Base-by-base conservation (phyloP, 345 rosid genomes). In the Pelargonium nanum region DNA sequence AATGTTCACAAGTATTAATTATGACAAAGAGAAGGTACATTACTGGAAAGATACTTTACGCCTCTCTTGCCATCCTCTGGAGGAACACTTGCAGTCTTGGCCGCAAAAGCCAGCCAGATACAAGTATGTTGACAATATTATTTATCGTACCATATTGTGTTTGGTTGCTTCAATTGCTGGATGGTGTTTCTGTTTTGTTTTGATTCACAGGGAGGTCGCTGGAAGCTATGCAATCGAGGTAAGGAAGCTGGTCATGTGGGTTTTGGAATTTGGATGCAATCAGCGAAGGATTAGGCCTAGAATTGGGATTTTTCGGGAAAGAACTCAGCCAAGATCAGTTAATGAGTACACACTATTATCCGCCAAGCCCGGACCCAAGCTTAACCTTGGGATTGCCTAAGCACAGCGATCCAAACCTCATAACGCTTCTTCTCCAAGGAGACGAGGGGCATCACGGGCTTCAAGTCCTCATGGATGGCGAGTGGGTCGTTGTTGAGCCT, bases 331-430 rank as follows among this genome's bases (percentile, higher is more conserved):
- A 55, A 66, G 57, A 8, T 4, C 61, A 50, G 13, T 22, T 75
- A 26, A 25, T 75, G 60, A 19, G 60, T 13, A 25, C 70, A 1
- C 70, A 77, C 50, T 34, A 64, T 61, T 68, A 71, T 30, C 79
- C 75, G 0, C 68, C 80, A 2, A 75, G 79, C 62, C 79, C 77
- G 15, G 65, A 75, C 19, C 82, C 80, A 17, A 72, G 71, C 25
- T 59, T 75, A 57, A 69, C 74, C 24, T 40, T 78, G n/a, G 82
- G 80, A 62, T 30, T 68, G 24, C 60, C 70, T 8, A 68, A 57
- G 34, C 80, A 75, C 7, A 16, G 71, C 9, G 75, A 80, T 58
- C 60, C 63, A 19, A 44, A 45, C 23, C 65, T 77, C 26, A 57
- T 68, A 15, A 73, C 69, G 44, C 17, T 80, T 34, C 58, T 74